Base-by-base conservation (phyloP, 768 basidiomycete species). In the Phlegmacium glaucopus region DNA sequence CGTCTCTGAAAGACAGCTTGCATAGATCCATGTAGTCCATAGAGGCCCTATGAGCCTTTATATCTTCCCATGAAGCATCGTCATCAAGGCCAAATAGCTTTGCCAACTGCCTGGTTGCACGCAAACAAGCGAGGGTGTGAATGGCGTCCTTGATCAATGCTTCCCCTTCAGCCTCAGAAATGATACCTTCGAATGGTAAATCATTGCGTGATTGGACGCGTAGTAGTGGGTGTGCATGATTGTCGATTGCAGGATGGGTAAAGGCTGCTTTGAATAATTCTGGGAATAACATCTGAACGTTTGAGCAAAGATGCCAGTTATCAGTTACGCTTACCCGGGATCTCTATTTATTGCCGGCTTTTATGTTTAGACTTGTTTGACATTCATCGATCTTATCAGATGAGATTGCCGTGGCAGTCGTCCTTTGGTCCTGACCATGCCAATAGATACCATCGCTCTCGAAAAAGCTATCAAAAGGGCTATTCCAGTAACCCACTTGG, bases 221-320 rank as follows among this genome's bases (percentile, higher is more conserved):
- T 39, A 90, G 70, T 15, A 91, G 68, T 1, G 87, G 83, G 57
- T 90, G 89, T 0, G 87, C 84, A 58, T 90, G 89, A 61, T 90
- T 89, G 67, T 90, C 87, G 59, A 87, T 85, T 1, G 78, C 79
- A 15, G 83, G 84, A 35, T 67, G 67, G 0, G 55, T 56, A 37
- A 69, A 64, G 9, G 66, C 64, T 4, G 64, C 58, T n/a, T 53
- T 44, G 43, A 58, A 49, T n/a, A 71, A 56, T 17, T 49, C 50
- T 17, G 56, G 62, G 38, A 53, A 59, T n/a, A 10, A 11, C 8
- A 22, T 22, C 5, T 22, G 22, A n/a, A n/a, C n/a, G n/a, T n/a
- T n/a, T n/a, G n/a, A n/a, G n/a, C n/a, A n/a, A n/a, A n/a, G n/a
- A n/a, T n/a, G n/a, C n/a, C n/a, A n/a, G n/a, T n/a, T n/a, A n/a